Base-by-base conservation (phyloP, 768 basidiomycete genomes). In the Lentinula guzmanii region DNA sequence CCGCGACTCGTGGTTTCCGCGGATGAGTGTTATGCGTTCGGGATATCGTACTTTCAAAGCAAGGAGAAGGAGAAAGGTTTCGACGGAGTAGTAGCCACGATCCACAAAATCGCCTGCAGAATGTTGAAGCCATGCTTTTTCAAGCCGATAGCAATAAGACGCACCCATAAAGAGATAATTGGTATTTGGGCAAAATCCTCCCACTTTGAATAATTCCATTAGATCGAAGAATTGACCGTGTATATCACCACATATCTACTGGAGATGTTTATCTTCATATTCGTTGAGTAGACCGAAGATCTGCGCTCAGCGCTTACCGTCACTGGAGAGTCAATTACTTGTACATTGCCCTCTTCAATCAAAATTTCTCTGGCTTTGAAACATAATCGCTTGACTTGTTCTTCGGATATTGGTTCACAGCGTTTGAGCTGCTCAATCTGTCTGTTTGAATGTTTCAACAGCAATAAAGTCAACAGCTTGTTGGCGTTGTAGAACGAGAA, bases 181-280 rank as follows among this genome's bases (percentile, higher is more conserved):
- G 5, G 94, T 95, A 41, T 92, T 86, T 62, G 95, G 95, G 73
- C 94, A 96, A 67, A 87, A 86, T 7, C 94, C 93, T 39, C 95
- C 95, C 35, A 95, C 86, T 71, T 87, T 88, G 83, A 97, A 96
- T 62, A 99, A 81, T 75, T 99, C 93, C 84, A 98, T 86, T 65
- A 98, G 81, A 72, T 98, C 96, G 74, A 90, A 97, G 71, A 98
- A 97, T 70, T 98, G 96, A 9, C 95, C 95, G 69, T 98, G 95
- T 50, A 98, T 97, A 76, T 98, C 95, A 7, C 95, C 95, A 70
- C 91, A 93, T 69, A 93, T 91, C 90, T 91, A 52, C 48, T 50
- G 55, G 39, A 45, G 33, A 34, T 34, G 28, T 33, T 52, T 13
- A 34, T 35, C n/a, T 55, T 3, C 8, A 42, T 55, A 42, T 13